Base-by-base conservation (phyloP, 2,329 filamentous ascomycete genomes). In the Nothophoma quercina region DNA sequence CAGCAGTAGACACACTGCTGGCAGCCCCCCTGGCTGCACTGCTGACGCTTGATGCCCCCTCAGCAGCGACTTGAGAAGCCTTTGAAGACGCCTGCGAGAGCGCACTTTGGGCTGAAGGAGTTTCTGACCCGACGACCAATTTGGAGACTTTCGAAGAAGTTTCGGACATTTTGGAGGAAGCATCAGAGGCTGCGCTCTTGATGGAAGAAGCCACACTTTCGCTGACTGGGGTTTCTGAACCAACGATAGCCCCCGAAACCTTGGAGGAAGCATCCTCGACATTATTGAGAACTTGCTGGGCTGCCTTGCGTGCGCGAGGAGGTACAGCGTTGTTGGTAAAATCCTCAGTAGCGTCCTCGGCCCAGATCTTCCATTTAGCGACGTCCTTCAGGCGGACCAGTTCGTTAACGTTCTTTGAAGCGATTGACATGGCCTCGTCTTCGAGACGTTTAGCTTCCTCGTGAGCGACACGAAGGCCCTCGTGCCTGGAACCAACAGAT, bases 341-440 rank as follows among this genome's bases (percentile, higher is more conserved):
- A 70, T 96, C 87, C 43, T 95, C 87, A 10, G 85, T 88, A 2
- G 83, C 78, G 70, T 98, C 93, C 28, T 82, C 78, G 7, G 90
- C 87, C 29, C 82, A 80, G 32, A 96, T 84, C 78, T 98, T 98
- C 88, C 89, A 96, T 54, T 82, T 83, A 7, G 89, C 90, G 51
- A 95, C 89, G 59, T 93, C 86, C 81, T 95, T 96, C 25, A 99
- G 79, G 33, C 88, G 83, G 26, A 81, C 82, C 21, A 99, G 82
- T 71, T 98, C 91, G 65, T 86, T 87, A 13, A 93, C 93, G 15
- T 92, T 88, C 25, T 85, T 78, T 52, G 91, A 87, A 4, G 95
- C 92, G 54, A 90, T 79, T 15, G 81, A 80, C 91, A 98, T 97
- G 46, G 86, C 93, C 46, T 86, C 81, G 38, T 89, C 87, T 69